Evolutionary conservation across 2,329 filamentous ascomycete species (phyloP).

Genomic region (Cryphonectria japonica): DNA sequence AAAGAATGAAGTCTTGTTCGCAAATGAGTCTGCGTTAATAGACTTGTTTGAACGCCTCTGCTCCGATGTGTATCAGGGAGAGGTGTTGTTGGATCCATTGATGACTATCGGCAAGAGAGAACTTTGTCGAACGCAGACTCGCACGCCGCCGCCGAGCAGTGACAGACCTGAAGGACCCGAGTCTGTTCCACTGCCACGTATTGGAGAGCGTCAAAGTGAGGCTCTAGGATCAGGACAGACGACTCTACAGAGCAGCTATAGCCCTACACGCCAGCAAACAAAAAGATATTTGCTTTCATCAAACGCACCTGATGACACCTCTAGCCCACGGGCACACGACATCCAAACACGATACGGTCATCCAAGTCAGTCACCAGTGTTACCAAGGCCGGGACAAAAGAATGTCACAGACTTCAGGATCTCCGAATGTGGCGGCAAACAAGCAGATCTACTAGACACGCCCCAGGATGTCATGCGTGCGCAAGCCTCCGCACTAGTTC

Average conservation of each 20-base stretch:
- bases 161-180: slow-evolving; percentile 38
- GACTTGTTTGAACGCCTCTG: slow-evolving; percentile 52
- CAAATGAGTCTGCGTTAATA: slow-evolving; percentile 52
- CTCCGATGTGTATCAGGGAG: slow-evolving; percentile 41
- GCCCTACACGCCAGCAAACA: neutral
- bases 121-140: slow-evolving; percentile 9
- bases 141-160: slow-evolving; percentile 37
- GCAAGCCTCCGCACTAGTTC: neutral
- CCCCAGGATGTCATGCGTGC: neutral
- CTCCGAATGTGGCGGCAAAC: neutral
- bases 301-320: neutral
- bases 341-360: neutral
- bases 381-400: neutral
- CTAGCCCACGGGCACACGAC: neutral
- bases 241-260: neutral
- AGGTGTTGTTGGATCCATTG: neutral
- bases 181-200: too few species aligned
- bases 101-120: slow-evolving; percentile 23
- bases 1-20: slow-evolving; percentile 74
- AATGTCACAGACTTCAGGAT: too few species aligned
- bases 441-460: neutral
- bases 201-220: neutral
- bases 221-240: neutral
- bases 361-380: neutral
- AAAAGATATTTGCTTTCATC: neutral